phyloP scores from a whole-genome alignment of 192 early-diverging fungal genomes.

The Umbelopsis sp. region DNA sequence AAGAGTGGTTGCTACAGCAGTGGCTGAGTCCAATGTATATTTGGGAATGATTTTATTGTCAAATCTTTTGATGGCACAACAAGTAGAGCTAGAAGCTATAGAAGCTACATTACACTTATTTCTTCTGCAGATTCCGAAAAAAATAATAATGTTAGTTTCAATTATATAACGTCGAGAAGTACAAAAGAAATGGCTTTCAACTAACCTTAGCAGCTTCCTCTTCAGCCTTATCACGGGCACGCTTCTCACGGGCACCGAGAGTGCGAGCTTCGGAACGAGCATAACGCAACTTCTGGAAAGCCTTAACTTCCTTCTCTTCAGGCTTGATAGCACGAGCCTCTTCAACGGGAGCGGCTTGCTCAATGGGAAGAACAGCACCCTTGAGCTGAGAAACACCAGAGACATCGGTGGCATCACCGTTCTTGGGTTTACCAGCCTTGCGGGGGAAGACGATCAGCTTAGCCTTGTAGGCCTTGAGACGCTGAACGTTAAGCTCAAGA shows the following conservation, averaged over 20 bases:
- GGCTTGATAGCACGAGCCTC: slow-evolving; percentile 56
- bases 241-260: slow-evolving; percentile 77
- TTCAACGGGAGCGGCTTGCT: slow-evolving; percentile 51
- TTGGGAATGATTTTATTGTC: slow-evolving; percentile 5
- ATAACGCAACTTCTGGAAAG: slow-evolving; percentile 77
- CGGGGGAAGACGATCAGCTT: slow-evolving; percentile 96
- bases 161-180: not conserved
- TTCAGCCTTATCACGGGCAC: slow-evolving; percentile 79
- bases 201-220: slow-evolving; percentile 83
- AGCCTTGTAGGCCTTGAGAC: slow-evolving; percentile 90
- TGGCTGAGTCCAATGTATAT: not conserved
- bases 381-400: slow-evolving; percentile 64
- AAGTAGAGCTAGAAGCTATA: slow-evolving; percentile 3
- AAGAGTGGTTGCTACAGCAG: no score
- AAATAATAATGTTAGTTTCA: not conserved
- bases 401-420: slow-evolving; percentile 64
- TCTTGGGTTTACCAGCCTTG: slow-evolving; percentile 89
- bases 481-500: slow-evolving; percentile 90
- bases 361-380: slow-evolving; percentile 68
- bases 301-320: slow-evolving; percentile 54
- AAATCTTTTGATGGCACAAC: slow-evolving; percentile 17
- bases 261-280: slow-evolving; percentile 74
- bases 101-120: slow-evolving; percentile 18
- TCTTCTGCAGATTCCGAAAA: slow-evolving; percentile 10
- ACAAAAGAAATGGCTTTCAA: slow-evolving; percentile 31